Evolutionary conservation across 306 rosid genomes (phyloP), one percentile per base, ranked within the genome.

Genomic region (Glycyrrhiza uralensis): DNA sequence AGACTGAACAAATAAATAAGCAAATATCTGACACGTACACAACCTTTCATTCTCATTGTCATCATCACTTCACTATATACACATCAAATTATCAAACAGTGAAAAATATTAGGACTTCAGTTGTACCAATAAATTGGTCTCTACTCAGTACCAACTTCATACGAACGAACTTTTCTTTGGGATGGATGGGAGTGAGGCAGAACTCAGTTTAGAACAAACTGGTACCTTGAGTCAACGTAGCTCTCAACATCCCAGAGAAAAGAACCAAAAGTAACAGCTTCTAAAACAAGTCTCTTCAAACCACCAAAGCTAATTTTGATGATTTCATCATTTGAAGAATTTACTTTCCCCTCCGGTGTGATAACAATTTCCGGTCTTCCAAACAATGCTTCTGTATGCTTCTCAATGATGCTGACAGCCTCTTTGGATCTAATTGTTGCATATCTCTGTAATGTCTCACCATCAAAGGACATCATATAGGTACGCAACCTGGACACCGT

Each of bases 201-300:
- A 49, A 57, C 41, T 88, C 82, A 93, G 67, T 75, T 82, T n/a
- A 79, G 32, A 64, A 92, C 93, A 79, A 92, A 90, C 82, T 88
- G 96, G 80, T 92, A 90, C 86, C 97, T 88, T 6, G 96, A 84
- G 83, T 93, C 98, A 72, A 90, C 93, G 12, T 80, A 84, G 90
- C 96, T 85, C 81, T 93, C 97, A 10, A 90, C 96, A 59, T 93
- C 98, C 98, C 98, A 93, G 15, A 93, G 93, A 72, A 93, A 90
- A 22, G 97, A 87, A 71, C 97, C 98, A 62, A 90, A 93, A 18
- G 98, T 88, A 33, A 90, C 91, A 68, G 98, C 96, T 71, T 93
- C 97, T 80, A 93, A 70, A 69, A 93, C 86, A 60, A 93, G 91
- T 73, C 91, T 83, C 83, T 83, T 88, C 85, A 93, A 74, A 61